Evolutionary conservation across 78 protist genomes (phyloP).

Genomic region (Dictyostelium capitatum): DNA sequence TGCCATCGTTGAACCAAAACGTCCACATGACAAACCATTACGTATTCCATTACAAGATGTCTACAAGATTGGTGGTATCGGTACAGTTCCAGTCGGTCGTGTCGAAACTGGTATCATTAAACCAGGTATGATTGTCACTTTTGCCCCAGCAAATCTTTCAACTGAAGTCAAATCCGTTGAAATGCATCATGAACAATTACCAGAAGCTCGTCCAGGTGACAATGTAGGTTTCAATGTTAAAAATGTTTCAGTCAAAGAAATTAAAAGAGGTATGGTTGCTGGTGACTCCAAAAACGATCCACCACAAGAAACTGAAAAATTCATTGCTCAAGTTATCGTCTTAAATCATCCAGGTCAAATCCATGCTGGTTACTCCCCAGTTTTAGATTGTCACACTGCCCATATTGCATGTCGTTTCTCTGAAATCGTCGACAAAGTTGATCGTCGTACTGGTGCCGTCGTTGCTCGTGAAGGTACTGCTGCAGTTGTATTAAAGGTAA

Average conservation of each 20-base stretch:
- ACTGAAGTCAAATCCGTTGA: conserved; percentile 98
- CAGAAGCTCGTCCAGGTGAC: conserved; percentile 97
- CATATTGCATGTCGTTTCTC: conserved; percentile 98
- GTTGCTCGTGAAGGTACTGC: conserved; percentile 49
- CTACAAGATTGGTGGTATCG: conserved; percentile 99
- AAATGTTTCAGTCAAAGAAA: conserved; percentile 95
- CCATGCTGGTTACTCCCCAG: conserved; percentile 97
- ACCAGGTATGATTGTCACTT: conserved; percentile 95
- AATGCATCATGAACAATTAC: conserved; percentile 98
- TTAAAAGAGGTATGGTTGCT: conserved; percentile 96
- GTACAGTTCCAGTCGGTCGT: conserved; percentile 98
- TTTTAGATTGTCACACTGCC: conserved; percentile 98
- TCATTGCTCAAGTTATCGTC: conserved; percentile 98
- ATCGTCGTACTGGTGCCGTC: conserved; percentile 94
- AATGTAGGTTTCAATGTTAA: conserved; percentile 99
- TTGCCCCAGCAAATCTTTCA: conserved; percentile 95
- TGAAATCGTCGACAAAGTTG: conserved; percentile 92
- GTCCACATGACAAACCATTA: conserved; percentile 98
- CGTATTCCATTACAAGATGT: conserved; percentile 99
- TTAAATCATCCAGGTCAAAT: conserved; percentile 98
- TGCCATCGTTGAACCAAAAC: conserved; percentile 89
- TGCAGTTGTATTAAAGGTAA: conserved; percentile 42
- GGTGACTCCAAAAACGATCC: conserved; percentile 95
- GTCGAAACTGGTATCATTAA: conserved; percentile 97
- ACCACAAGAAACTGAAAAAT: conserved; percentile 87